Base-by-base conservation (phyloP, 352 stramenopile genomes). In the Pythium rhizo-oryzae region DNA sequence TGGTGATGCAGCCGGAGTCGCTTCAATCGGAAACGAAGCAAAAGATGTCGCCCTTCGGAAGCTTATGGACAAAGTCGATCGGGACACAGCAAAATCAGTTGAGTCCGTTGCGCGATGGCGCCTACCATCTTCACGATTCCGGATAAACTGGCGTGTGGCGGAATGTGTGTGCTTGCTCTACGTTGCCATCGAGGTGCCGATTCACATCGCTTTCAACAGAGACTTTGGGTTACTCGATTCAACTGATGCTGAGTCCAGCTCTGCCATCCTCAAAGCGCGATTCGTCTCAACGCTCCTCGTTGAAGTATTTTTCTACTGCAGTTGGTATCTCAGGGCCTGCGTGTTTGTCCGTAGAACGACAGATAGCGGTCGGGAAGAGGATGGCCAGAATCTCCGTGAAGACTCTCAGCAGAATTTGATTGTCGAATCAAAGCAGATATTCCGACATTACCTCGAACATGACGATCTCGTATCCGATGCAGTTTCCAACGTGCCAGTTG, bases 281-380 rank as follows among this genome's bases (percentile, higher is more conserved):
- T 37, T 91, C 81, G 60, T 52, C 72, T 18, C 30, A 59, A 6
- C 60, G 63, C 4, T 37, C 77, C 0, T 28, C 58, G 5, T 69
- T 81, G 25, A 82, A 87, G 46, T 35, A 0, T 90, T 91, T 61
- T 91, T 89, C 62, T 79, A 82, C 21, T 24, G 60, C 0, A 81
- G 89, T 25, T 58, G 85, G 16, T 72, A 69, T 24, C 65, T 91
- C 4, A 69, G 78, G 1, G 68, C 67, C 12, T 64, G 50, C 18
- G n/a, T 64, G 5, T 15, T 59, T 69, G 8, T 85, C 70, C 41
- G 89, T 86, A 41, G 76, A 77, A 41, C 68, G 69, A 35, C 23
- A 19, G 59, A 46, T 46, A 18, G 44, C 28, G 35, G 62, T 5
- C 37, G 23, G 6, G 4, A 35, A 18, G 18, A 41, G 13, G 30